These are phyloP conservation scores for Anthracocystis setariae DNA, from an alignment of 1,284 basidiomycete genomes.

Conservation along the genomic window DNA sequence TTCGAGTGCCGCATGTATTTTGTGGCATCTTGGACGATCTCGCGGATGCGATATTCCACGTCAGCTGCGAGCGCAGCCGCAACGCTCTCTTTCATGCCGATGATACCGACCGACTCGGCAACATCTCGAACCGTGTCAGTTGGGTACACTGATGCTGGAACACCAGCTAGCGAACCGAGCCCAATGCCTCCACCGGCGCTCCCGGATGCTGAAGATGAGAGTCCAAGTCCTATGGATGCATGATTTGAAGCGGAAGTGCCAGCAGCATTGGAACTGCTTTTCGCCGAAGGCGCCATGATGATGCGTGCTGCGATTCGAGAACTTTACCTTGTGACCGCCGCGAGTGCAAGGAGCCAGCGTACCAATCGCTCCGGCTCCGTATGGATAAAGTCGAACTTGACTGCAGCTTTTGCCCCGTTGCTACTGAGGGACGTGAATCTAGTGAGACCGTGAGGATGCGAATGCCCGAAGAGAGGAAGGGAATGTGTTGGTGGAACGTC, in stretches of 20 bases:
- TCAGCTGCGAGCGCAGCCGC: slow-evolving; percentile 89
- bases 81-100: slow-evolving; percentile 81
- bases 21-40: slow-evolving; percentile 92
- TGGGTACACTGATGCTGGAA: slow-evolving; percentile 60
- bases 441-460: background rate
- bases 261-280: slow-evolving; percentile 29
- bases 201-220: slow-evolving; percentile 29
- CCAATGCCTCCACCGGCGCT: slow-evolving; percentile 35
- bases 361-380: no score
- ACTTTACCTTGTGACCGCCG: no score
- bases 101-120: slow-evolving; percentile 85
- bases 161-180: slow-evolving; percentile 33
- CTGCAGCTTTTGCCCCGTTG: no score
- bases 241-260: slow-evolving; percentile 27
- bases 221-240: slow-evolving; percentile 35
- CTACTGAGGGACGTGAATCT: no score
- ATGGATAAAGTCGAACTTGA: no score
- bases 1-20: slow-evolving; percentile 96
- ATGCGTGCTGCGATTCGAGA: background rate
- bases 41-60: slow-evolving; percentile 94
- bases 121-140: slow-evolving; percentile 73
- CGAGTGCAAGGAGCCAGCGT: no score
- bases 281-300: slow-evolving; percentile 37
- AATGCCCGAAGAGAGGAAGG: background rate
- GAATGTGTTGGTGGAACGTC: slow-evolving; percentile 7